Percentiles rank a stretch among this genome's conserved stretches.
These are phyloP conservation scores for Penicillium atrosanguineum DNA, from an alignment of 495 filamentous ascomycete species.

Conservation along the genomic window DNA sequence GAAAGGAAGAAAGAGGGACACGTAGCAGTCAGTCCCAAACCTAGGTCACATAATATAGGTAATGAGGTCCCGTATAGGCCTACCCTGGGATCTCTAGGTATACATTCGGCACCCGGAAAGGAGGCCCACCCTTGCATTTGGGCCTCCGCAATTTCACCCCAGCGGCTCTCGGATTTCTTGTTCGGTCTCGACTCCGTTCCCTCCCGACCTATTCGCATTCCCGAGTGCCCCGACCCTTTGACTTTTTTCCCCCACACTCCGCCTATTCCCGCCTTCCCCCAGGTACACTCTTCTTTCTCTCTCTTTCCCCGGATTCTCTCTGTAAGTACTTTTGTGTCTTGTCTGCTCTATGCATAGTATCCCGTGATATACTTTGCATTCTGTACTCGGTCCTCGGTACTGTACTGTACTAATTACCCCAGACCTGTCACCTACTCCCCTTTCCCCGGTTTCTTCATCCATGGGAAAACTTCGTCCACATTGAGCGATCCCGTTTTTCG, in stretches of 20 bases:
- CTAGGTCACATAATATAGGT: too few relatives aligned
- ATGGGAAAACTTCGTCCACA: constrained; percentile 4
- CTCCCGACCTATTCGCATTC: constrained; percentile 27
- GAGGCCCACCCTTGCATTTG: constrained; percentile 28
- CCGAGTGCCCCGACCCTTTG: constrained; percentile 37
- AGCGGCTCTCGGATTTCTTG: constrained; percentile 21
- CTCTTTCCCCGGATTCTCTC: constrained; percentile 3
- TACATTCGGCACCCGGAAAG: constrained; percentile 17
- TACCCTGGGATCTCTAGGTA: not conserved
- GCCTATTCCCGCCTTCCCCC: constrained; percentile 24
- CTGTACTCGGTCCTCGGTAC: too few relatives aligned
- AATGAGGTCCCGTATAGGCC: not conserved
- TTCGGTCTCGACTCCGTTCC: constrained; percentile 24
- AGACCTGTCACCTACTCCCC: not conserved
- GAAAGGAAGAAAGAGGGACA: too few relatives aligned
- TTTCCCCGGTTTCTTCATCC: not conserved
- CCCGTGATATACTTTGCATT: too few relatives aligned
- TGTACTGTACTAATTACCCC: constrained; percentile 17
- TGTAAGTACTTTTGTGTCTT: constrained; percentile 3
- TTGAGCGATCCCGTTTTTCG: constrained; percentile 4
- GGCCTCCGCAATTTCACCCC: constrained; percentile 26
- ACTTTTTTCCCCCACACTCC: constrained; percentile 41
- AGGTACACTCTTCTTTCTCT: not conserved
- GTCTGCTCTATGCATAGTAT: too few relatives aligned
- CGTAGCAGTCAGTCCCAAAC: too few relatives aligned